Base-by-base conservation (phyloP, 164 flowering plant species). In the Chimonanthus praecox region DNA sequence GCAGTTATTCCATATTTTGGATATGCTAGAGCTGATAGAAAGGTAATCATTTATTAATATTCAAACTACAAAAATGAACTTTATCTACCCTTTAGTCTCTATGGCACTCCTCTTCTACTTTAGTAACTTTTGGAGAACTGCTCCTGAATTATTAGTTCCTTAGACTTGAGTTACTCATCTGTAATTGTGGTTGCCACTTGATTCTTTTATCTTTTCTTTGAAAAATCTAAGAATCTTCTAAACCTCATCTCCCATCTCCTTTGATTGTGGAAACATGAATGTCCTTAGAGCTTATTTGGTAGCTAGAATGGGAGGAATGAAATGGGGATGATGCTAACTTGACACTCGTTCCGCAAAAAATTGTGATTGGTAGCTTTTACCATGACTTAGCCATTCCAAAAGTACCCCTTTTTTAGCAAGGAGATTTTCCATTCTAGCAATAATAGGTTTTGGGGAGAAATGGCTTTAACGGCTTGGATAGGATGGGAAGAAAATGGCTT, bases 1-100 rank as follows among this genome's bases (percentile, higher is more conserved):
- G 99, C 98, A 4, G 99, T 96, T 20, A 92, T 96, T 83, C 99
- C 99, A 16, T 96, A 96, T 79, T 96, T 96, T 89, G 99, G 99
- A 80, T 96, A 96, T 82, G 98, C 99, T 51, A 84, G 99, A 76
- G 99, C 99, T 80, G 99, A 96, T 78, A 86, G 99, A 81, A 92
- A 94, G 99, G 99, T 84, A 80, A 44, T 48, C n/a, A 46, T 10
- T 21, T 47, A 0, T 33, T 33, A 33, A 33, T 33, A 33, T 33
- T 33, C 33, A 33, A 33, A 33, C 33, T 1, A 33, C 33, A 33
- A 33, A 8, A 67, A 7, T 13, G n/a, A 47, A 67, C 0, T 67
- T 13, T 46, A 67, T 47, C n/a, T 47, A 47, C 4, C 13, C 49
- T 47, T 18, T 21, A 15, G 15, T 44, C 61, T 21, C 6, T 48